Evolutionary conservation across 1,139 yeast species (phyloP).

Genomic region (Candida sanyaensis): DNA sequence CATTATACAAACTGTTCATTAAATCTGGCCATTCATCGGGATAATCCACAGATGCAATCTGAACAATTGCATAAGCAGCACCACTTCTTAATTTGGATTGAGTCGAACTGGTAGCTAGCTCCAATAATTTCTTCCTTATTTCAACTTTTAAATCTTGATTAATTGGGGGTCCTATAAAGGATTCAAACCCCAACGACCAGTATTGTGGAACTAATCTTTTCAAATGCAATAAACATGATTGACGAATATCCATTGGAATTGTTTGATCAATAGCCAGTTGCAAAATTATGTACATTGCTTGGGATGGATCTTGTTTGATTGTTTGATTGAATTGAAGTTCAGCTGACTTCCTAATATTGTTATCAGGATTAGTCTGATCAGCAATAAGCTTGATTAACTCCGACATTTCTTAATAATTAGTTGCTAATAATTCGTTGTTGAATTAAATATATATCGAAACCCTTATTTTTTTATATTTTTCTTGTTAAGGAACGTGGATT

Average conservation of each 20-base stretch:
- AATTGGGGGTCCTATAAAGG: conserved; percentile 71
- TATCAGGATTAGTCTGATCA: conserved; percentile 41
- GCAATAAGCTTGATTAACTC: conserved; percentile 21
- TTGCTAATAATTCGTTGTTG: no score
- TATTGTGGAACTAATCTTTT: conserved; percentile 68
- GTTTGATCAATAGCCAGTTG: conserved; percentile 24
- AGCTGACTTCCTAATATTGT: conserved; percentile 32
- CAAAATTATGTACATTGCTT: conserved; percentile 30
- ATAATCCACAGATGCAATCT: conserved; percentile 84
- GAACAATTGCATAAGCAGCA: conserved; percentile 75
- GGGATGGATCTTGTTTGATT: conserved; percentile 32
- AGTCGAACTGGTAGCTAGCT: conserved; percentile 50
- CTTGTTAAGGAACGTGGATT: no score
- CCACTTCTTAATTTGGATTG: conserved; percentile 67
- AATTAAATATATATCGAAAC: no score
- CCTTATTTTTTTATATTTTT: no score
- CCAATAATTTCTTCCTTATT: conserved; percentile 53
- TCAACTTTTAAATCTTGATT: conserved; percentile 50
- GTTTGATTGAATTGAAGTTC: conserved; percentile 35
- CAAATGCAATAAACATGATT: conserved; percentile 68
- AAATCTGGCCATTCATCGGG: conserved; percentile 96
- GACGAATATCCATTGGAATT: conserved; percentile 44
- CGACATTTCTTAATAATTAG: conserved; percentile 8
- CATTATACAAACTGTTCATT: conserved; percentile 47
- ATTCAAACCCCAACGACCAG: conserved; percentile 87